These are phyloP conservation scores for Balakata baccata DNA, from an alignment of 345 rosid species.

Conservation along the genomic window DNA sequence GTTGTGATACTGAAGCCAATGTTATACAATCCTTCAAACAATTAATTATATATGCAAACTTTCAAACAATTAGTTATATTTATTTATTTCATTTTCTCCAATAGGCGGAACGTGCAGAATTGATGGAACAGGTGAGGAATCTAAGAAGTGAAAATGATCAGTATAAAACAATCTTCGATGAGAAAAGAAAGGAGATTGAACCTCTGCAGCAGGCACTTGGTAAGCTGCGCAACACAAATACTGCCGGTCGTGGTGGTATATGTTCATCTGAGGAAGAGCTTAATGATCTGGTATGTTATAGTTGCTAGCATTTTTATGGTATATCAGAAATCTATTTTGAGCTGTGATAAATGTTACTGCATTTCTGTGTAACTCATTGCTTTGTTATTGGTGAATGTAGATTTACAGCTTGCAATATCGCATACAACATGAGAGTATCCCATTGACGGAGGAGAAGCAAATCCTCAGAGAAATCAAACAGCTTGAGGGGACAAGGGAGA, in stretches of 20 bases:
- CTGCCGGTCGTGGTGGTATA: slow-evolving; percentile 42
- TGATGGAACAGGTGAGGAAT: slow-evolving; percentile 41
- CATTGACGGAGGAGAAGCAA: slow-evolving; percentile 89
- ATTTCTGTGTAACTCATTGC: slow-evolving; percentile 12
- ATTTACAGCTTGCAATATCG: slow-evolving; percentile 71
- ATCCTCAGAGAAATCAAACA: slow-evolving; percentile 79
- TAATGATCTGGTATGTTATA: slow-evolving; percentile 55
- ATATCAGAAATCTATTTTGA: slow-evolving; percentile 2
- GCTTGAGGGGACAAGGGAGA: slow-evolving; percentile 89
- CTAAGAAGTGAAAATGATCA: slow-evolving; percentile 36
- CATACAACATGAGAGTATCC: slow-evolving; percentile 91
- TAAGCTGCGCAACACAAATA: slow-evolving; percentile 53
- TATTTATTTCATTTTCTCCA: slow-evolving; percentile 5
- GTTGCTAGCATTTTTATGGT: slow-evolving; percentile 14
- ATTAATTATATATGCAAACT: neutral
- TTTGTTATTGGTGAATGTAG: slow-evolving; percentile 43
- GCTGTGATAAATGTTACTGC: slow-evolving; percentile 1
- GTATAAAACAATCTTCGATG: slow-evolving; percentile 46
- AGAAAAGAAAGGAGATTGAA: slow-evolving; percentile 72
- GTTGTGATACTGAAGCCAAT: neutral
- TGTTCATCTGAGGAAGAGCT: slow-evolving; percentile 97
- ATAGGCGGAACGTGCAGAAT: slow-evolving; percentile 48
- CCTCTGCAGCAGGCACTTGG: slow-evolving; percentile 89
- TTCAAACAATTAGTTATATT: neutral
- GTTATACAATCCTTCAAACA: neutral